phyloP scores from a whole-genome alignment of 2,329 filamentous ascomycete genomes.

The Cercospora zeina region DNA sequence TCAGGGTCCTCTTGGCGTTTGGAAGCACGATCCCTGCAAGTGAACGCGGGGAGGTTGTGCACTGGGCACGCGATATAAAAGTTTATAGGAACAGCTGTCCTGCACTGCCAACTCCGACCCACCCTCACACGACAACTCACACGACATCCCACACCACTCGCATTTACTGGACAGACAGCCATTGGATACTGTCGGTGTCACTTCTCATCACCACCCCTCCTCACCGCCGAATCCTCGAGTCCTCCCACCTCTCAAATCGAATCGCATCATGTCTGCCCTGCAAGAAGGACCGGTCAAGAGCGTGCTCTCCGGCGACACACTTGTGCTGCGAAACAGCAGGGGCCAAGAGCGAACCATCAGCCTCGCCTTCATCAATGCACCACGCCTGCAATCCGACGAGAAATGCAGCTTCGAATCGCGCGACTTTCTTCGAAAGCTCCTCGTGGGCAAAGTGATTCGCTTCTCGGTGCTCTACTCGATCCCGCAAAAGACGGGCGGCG shows the following conservation, averaged over 20 bases:
- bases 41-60: not conserved
- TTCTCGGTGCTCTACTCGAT: conserved; percentile 87
- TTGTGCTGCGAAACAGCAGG: conserved; percentile 81
- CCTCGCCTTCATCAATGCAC: conserved; percentile 87
- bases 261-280: conserved; percentile 39
- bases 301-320: conserved; percentile 88
- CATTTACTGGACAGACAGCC: conserved; percentile 4
- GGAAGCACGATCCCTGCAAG: conserved; percentile 3
- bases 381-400: conserved; percentile 57
- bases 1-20: conserved; percentile 7
- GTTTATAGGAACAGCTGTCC: conserved; percentile 15
- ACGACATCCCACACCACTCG: not conserved
- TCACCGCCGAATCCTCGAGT: conserved; percentile 2
- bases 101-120: not conserved
- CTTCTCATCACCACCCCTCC: not conserved
- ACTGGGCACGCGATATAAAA: conserved; percentile 13
- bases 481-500: conserved; percentile 59
- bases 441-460: conserved; percentile 82
- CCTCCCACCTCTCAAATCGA: conserved; percentile 4
- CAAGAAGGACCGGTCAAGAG: conserved; percentile 82
- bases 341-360: conserved; percentile 82
- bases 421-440: conserved; percentile 81
- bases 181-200: conserved; percentile 6
- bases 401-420: conserved; percentile 91
- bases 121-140: conserved; percentile 8